These are phyloP conservation scores for Darksidea phi DNA, from an alignment of 495 filamentous ascomycete genomes.

Conservation along the genomic window DNA sequence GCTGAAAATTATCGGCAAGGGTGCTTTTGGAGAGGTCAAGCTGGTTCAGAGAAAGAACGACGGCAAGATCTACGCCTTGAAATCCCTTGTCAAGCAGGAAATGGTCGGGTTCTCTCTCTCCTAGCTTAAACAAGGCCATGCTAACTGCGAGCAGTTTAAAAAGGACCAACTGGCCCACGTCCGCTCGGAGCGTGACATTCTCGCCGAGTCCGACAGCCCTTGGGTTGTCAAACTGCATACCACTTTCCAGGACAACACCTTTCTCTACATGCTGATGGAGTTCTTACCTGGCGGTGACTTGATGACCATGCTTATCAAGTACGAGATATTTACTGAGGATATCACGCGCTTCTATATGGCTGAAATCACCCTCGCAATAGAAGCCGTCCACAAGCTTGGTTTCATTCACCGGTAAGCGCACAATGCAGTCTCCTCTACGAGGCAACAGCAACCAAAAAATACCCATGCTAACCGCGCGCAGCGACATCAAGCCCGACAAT, in stretches of 20 bases:
- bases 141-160: conserved; percentile 62
- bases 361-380: conserved; percentile 94
- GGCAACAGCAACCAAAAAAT: too few species aligned
- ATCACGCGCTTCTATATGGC: conserved; percentile 99
- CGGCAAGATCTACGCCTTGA: conserved; percentile 95
- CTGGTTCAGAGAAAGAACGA: conserved; percentile 95
- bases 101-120: conserved; percentile 56
- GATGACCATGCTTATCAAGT: conserved; percentile 99
- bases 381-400: conserved; percentile 94
- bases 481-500: conserved; percentile 99
- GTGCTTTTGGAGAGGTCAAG: conserved; percentile 97
- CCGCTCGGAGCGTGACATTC: conserved; percentile 92
- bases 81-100: conserved; percentile 95
- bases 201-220: conserved; percentile 96
- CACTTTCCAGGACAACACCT: conserved; percentile 93
- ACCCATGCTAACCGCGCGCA: conserved; percentile 42
- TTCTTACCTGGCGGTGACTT: conserved; percentile 96
- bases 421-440: neutral
- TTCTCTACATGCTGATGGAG: conserved; percentile 99
- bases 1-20: conserved; percentile 97
- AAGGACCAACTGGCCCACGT: conserved; percentile 99
- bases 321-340: conserved; percentile 98
- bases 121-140: neutral
- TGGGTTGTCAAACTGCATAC: conserved; percentile 98
- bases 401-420: conserved; percentile 90